These are phyloP conservation scores for Candida khao-thaluensis DNA, from an alignment of 805 yeast species.

Conservation along the genomic window DNA sequence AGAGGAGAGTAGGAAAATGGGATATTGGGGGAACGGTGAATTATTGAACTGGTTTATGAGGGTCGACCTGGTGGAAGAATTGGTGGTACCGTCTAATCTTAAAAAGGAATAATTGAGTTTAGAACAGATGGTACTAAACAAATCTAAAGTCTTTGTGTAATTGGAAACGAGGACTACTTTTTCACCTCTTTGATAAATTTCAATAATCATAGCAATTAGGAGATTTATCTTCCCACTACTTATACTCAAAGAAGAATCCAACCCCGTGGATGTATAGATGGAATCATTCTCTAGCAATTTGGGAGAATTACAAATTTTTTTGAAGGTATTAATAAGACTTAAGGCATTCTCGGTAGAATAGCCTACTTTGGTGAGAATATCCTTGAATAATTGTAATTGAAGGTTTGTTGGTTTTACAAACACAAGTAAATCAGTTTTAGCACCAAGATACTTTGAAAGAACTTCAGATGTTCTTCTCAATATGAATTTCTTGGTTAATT, in stretches of 20 bases:
- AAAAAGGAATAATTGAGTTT: conserved; percentile 50
- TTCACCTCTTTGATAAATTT: conserved; percentile 54
- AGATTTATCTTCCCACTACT: conserved; percentile 65
- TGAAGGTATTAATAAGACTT: conserved; percentile 67
- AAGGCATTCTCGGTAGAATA: conserved; percentile 44
- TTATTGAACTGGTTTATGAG: conserved; percentile 71
- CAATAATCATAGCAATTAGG: conserved; percentile 54
- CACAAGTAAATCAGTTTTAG: conserved; percentile 70
- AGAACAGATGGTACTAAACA: conserved; percentile 58
- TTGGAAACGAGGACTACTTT: conserved; percentile 86
- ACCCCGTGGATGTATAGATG: conserved; percentile 26
- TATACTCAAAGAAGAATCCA: conserved; percentile 5
- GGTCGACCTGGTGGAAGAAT: conserved; percentile 59
- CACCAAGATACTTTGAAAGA: conserved; percentile 60
- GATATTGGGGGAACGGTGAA: conserved; percentile 31
- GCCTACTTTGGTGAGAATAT: conserved; percentile 27
- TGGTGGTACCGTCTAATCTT: conserved; percentile 84
- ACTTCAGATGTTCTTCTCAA: conserved; percentile 68
- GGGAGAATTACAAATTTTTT: conserved; percentile 85
- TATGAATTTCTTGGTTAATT: conserved; percentile 62
- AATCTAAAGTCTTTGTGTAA: conserved; percentile 81
- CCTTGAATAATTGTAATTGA: conserved; percentile 57
- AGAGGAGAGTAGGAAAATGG: conserved; percentile 78
- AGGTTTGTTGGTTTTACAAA: conserved; percentile 72
- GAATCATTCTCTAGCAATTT: conserved; percentile 54